phyloP scores from a whole-genome alignment of 345 rosid genomes.

The Populus euphratica region DNA sequence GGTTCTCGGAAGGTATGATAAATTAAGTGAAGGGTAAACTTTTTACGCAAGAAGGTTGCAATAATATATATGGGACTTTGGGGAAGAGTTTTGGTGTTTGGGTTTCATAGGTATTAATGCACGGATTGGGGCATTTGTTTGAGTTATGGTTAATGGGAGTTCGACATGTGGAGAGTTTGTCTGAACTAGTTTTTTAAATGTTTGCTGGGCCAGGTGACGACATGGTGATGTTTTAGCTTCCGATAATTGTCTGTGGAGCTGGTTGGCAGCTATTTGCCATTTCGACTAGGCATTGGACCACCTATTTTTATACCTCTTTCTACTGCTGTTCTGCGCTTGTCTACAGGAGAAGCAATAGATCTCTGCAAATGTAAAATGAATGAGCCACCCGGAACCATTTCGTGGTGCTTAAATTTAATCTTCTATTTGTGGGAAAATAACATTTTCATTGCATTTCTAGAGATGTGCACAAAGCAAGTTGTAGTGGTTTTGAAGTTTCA shows the following conservation, averaged over 20 bases:
- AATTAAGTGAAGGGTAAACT: background rate
- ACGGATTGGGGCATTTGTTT: slow-evolving; percentile 15
- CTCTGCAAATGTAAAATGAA: background rate
- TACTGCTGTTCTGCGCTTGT: background rate
- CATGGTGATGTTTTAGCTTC: slow-evolving; percentile 23
- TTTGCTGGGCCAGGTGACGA: slow-evolving; percentile 27
- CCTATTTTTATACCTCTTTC: background rate
- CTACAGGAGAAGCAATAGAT: background rate
- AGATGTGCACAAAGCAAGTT: background rate
- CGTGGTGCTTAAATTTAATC: background rate
- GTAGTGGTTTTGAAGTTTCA: background rate
- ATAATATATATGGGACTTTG: slow-evolving; percentile 3
- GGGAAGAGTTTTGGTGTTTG: slow-evolving; percentile 18
- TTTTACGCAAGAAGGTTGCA: background rate
- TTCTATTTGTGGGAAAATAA: background rate
- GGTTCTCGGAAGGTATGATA: slow-evolving; percentile 1
- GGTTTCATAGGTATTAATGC: slow-evolving; percentile 22
- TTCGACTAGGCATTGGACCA: slow-evolving; percentile 17
- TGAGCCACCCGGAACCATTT: background rate
- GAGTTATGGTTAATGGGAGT: background rate
- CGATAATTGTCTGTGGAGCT: slow-evolving; percentile 26
- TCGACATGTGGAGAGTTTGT: slow-evolving; percentile 24
- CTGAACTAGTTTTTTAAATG: slow-evolving; percentile 23
- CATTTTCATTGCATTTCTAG: background rate
- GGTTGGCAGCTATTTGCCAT: slow-evolving; percentile 16